phyloP scores from a whole-genome alignment of 495 filamentous ascomycete species.

The Choiromyces venosus region DNA sequence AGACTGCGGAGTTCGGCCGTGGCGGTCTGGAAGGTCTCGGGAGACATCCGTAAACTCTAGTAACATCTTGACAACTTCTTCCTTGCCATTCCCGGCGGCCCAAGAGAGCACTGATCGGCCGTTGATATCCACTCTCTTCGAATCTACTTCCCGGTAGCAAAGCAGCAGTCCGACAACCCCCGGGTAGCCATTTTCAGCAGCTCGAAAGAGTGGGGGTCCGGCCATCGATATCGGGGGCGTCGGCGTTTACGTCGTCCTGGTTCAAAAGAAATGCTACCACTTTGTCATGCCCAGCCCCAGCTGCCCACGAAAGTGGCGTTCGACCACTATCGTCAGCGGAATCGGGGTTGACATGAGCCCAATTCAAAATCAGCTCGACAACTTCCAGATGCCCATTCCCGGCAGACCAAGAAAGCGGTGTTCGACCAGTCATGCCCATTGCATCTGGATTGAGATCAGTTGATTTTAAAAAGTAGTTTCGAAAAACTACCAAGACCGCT shows the following conservation, averaged over 20 bases:
- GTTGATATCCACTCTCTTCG: neutral
- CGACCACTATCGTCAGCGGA: neutral
- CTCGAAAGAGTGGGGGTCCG: neutral
- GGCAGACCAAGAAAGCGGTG: neutral
- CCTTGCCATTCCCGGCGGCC: neutral
- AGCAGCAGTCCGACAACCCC: neutral
- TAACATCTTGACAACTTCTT: neutral
- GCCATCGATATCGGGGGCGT: neutral
- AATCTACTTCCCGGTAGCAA: neutral
- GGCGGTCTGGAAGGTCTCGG: too few relatives aligned
- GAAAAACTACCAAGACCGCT: too few relatives aligned
- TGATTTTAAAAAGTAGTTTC: too few relatives aligned
- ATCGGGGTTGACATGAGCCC: neutral
- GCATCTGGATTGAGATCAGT: too few relatives aligned
- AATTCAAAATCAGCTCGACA: neutral
- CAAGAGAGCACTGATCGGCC: neutral
- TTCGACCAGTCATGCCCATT: neutral
- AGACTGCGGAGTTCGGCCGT: too few relatives aligned
- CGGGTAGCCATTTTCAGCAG: neutral
- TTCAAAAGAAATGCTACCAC: neutral
- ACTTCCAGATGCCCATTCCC: neutral
- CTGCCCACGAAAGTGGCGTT: slow-evolving; percentile 7
- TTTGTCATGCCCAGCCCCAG: neutral
- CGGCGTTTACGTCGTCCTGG: neutral
- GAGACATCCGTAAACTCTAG: too few relatives aligned